Conservation (phyloP, 805 yeast genomes). For the Candida piceae region DNA sequence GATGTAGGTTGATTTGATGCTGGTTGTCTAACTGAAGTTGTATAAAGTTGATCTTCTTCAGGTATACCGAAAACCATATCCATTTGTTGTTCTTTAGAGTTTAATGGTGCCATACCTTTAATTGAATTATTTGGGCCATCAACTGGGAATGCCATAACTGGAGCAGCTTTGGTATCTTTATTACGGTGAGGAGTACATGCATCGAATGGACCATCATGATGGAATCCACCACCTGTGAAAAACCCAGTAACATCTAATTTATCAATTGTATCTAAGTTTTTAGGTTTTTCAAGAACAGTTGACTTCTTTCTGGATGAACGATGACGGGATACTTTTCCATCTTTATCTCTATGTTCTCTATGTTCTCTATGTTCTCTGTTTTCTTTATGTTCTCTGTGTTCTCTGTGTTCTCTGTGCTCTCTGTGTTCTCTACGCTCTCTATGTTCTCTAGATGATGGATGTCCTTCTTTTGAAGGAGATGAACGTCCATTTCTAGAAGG, state of each 20-base stretch:
- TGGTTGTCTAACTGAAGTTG: conserved; percentile 13
- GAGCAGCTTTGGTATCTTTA: conserved; percentile 67
- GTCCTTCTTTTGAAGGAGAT: conserved; percentile 12
- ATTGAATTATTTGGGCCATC: conserved; percentile 92
- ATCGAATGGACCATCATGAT: conserved; percentile 98
- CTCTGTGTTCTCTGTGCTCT: conserved; percentile 12
- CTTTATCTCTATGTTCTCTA: conserved; percentile 15
- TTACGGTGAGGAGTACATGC: conserved; percentile 97
- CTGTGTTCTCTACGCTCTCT: conserved; percentile 13
- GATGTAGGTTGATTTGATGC: no score
- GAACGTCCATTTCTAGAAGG: conserved; percentile 7
- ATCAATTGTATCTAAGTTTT: conserved; percentile 89
- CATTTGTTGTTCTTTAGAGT: conserved; percentile 55
- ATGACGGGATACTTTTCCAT: conserved; percentile 31
- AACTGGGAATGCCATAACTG: conserved; percentile 91
- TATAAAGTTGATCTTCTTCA: conserved; percentile 41
- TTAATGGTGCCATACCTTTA: conserved; percentile 55
- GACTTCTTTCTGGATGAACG: conserved; percentile 31
- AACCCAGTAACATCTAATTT: conserved; percentile 93
- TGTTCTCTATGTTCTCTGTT: conserved; percentile 15
- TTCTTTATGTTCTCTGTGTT: conserved; percentile 13
- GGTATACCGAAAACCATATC: conserved; percentile 75
- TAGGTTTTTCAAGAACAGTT: conserved; percentile 45
- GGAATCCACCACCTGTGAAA: conserved; percentile 90
- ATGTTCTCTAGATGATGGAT: conserved; percentile 11